Evolutionary conservation across 331 rosid genomes (phyloP), one percentile per base, ranked within the genome.

Genomic region (Quercus phellos): DNA sequence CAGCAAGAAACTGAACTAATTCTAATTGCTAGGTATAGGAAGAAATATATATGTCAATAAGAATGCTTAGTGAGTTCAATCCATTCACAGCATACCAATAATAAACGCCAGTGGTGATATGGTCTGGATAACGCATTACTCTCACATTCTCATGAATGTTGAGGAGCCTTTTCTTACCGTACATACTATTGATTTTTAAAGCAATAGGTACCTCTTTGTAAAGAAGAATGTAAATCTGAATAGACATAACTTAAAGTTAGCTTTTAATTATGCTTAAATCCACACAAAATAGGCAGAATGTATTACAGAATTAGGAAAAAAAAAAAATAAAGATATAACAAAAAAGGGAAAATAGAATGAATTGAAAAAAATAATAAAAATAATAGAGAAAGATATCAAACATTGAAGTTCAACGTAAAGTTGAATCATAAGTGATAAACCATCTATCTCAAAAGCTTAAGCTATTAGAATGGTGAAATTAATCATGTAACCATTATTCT

Each of bases 151-250:
- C 99, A 75, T 95, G 99, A 78, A 95, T 95, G 87, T 90, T 80
- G 51, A 95, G 89, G 80, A 95, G 93, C 87, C 74, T 95, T 85
- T 75, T 87, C 96, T 95, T 95, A 91, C 99, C 90, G 86, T 93
- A 91, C 24, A 89, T 96, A 71, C 99, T 95, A 85, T 95, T 95
- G 85, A 95, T 95, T 86, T 95, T 95, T 88, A 95, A 84, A 78
- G 99, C 98, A 86, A 93, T 87, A 81, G 99, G 93, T 72, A 95
- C 97, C 90, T 95, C 99, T 81, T 95, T 95, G 84, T 93, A 95
- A 67, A 95, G 97, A 86, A 95, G 98, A 80, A 95, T 91, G 83
- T 95, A 93, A 72, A 95, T 91, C 99, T 95, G 92, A 78, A 85
- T 76, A 46, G 68, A 8, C 26, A 60, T 63, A 68, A 19, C 26